Evolutionary conservation across 2,329 filamentous ascomycete species (phyloP).

Genomic region (Aspergillus vadensis): DNA sequence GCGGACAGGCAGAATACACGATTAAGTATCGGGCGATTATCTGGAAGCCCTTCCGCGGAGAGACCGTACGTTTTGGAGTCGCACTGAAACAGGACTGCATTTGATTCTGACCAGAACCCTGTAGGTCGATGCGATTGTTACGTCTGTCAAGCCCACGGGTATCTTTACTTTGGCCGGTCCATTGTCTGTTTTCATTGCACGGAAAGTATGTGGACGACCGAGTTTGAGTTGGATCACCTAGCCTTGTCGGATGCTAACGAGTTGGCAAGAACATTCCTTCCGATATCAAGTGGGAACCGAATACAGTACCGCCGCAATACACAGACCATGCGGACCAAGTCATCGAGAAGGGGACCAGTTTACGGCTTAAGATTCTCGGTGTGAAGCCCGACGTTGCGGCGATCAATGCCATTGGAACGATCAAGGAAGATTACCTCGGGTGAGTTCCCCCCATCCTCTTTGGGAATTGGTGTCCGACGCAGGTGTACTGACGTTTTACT

Average conservation of each 20-base stretch:
- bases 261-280: slow-evolving; percentile 65
- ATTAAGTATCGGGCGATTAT: slow-evolving; percentile 95
- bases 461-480: background rate
- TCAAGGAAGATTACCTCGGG: slow-evolving; percentile 71
- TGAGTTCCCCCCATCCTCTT: slow-evolving; percentile 27
- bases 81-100: background rate
- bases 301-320: slow-evolving; percentile 94
- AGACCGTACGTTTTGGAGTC: slow-evolving; percentile 70
- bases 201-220: slow-evolving; percentile 64
- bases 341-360: slow-evolving; percentile 90
- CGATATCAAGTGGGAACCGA: slow-evolving; percentile 91
- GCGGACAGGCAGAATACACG: slow-evolving; percentile 89
- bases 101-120: slow-evolving; percentile 30
- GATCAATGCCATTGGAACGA: slow-evolving; percentile 96
- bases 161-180: slow-evolving; percentile 66
- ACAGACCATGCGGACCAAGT: slow-evolving; percentile 93
- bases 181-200: slow-evolving; percentile 55
- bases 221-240: background rate
- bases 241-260: slow-evolving; percentile 19
- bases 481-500: slow-evolving; percentile 16
- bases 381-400: slow-evolving; percentile 89
- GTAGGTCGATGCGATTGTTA: slow-evolving; percentile 91
- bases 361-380: slow-evolving; percentile 92
- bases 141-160: slow-evolving; percentile 82
- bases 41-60: slow-evolving; percentile 96